phyloP scores from a whole-genome alignment of 1,139 yeast genomes.

The Hemisphaericaspora lyxosophila region DNA sequence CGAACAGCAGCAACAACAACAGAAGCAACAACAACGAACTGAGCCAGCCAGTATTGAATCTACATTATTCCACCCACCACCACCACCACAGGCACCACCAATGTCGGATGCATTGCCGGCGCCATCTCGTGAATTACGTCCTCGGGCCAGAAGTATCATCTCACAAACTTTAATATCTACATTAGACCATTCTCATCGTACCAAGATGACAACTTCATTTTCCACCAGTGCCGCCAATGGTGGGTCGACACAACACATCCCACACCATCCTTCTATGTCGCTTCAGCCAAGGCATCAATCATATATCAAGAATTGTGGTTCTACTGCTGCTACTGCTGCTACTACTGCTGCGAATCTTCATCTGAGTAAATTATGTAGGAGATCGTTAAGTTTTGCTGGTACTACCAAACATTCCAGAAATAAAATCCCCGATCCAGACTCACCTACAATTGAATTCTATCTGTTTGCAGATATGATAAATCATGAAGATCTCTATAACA shows the following conservation, averaged over 20 bases:
- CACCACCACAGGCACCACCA: too few species aligned
- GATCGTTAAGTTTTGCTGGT: slow-evolving; percentile 16
- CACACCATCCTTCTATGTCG: slow-evolving; percentile 2
- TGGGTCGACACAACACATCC: not conserved
- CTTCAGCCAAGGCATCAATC: too few species aligned
- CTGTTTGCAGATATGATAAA: slow-evolving; percentile 32
- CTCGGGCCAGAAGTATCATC: slow-evolving; percentile 26
- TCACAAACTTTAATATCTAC: slow-evolving; percentile 25
- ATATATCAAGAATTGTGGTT: too few species aligned
- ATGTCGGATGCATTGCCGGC: too few species aligned
- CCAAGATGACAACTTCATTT: slow-evolving; percentile 2
- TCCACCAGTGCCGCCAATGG: not conserved
- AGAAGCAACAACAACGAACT: not conserved
- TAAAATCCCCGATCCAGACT: not conserved
- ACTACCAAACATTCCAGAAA: slow-evolving; percentile 10
- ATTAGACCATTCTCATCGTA: slow-evolving; percentile 10
- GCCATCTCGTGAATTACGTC: slow-evolving; percentile 9
- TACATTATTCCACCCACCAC: not conserved
- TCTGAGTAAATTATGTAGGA: slow-evolving; percentile 4
- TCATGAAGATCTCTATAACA: slow-evolving; percentile 14
- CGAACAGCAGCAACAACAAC: slow-evolving; percentile 3
- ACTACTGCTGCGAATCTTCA: not conserved
- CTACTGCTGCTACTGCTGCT: too few species aligned
- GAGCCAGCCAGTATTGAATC: too few species aligned
- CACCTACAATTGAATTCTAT: slow-evolving; percentile 27